Evolutionary conservation across 2,329 filamentous ascomycete species (phyloP), one percentile per base, ranked within the genome.

Genomic region (Trichophyton mentagrophytes): DNA sequence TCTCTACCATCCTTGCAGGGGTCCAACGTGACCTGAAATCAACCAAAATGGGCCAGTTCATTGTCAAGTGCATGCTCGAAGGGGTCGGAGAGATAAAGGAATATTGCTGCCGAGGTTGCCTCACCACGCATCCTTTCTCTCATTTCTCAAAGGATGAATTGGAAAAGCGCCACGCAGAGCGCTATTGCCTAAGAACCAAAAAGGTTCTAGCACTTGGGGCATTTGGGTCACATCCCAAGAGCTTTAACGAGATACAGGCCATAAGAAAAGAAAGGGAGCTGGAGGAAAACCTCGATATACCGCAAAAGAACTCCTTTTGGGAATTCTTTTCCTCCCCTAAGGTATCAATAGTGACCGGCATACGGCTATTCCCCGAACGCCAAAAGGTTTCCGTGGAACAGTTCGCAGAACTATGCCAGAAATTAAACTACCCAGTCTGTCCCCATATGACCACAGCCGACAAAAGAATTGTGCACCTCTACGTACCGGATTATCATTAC

Each of bases 21-120:
- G 27, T 58, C 8, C 60, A 44, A 36, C 20, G 49, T 9, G 27
- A 42, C 5, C 30, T 61, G 22, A 27, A 36, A 9, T 58, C 42
- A 30, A 49, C 25, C 40, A 38, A 30, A 49, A 49, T 40, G 13
- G 53, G 33, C 20, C 53, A 27, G 15, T 61, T 61, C 22, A 6
- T 46, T 8, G 17, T 38, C 3, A 17, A 25, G n/a, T 61, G 60
- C 55, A 27, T 61, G 53, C 44, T 61, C 22, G 60, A 61, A 58
- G 15, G 8, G 3, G 42, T 57, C 36, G 60, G 60, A 33, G 15
- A 20, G 22, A 20, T 61, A 58, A 47, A 57, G 22, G 60, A 56
- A 27, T 61, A 58, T 17, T 42, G 25, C 33, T 59, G 57, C 27
- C 40, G 33, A 13, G 57, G 57, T 15, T 59, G 57, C 33, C 40